Conservation (phyloP, 352 stramenopile genomes). For the Globisporangium alternatum region DNA sequence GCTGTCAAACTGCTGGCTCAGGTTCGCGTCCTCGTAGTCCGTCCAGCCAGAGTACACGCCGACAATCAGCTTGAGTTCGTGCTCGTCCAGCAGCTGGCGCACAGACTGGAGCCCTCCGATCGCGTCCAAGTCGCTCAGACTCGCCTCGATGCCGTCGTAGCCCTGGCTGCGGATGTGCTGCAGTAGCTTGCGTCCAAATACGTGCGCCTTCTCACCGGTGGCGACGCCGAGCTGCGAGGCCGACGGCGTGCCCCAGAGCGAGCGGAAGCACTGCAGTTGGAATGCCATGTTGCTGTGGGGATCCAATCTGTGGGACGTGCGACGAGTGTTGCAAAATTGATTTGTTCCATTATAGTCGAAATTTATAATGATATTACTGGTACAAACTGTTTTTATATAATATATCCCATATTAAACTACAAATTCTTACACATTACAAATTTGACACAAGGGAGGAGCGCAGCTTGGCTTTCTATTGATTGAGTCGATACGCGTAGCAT, state of each 20-base stretch:
- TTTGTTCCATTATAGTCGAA: neutral
- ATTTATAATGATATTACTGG: neutral
- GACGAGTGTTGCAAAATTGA: neutral
- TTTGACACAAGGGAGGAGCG: neutral
- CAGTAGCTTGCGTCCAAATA: constrained; percentile 34
- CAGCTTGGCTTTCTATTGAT: too few species aligned
- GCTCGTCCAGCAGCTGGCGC: constrained; percentile 38
- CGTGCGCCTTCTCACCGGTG: constrained; percentile 10
- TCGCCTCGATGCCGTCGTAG: constrained; percentile 70
- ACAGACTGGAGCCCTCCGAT: constrained; percentile 39
- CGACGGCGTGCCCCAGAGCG: constrained; percentile 50
- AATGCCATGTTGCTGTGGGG: constrained; percentile 12
- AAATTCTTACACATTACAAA: neutral
- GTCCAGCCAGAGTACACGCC: constrained; percentile 71
- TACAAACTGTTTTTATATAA: too few species aligned
- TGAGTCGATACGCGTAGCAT: too few species aligned
- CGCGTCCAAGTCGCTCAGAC: constrained; percentile 52
- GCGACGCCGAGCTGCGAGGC: constrained; percentile 27
- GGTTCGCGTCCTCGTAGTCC: constrained; percentile 60
- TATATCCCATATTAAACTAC: too few species aligned
- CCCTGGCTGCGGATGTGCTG: constrained; percentile 41
- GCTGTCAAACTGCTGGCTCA: constrained; percentile 53
- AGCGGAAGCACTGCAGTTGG: constrained; percentile 48
- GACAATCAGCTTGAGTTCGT: constrained; percentile 58
- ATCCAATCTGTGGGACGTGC: neutral